Conservation (phyloP, 2,329 filamentous ascomycete genomes). For the Monosporascus sp. region DNA sequence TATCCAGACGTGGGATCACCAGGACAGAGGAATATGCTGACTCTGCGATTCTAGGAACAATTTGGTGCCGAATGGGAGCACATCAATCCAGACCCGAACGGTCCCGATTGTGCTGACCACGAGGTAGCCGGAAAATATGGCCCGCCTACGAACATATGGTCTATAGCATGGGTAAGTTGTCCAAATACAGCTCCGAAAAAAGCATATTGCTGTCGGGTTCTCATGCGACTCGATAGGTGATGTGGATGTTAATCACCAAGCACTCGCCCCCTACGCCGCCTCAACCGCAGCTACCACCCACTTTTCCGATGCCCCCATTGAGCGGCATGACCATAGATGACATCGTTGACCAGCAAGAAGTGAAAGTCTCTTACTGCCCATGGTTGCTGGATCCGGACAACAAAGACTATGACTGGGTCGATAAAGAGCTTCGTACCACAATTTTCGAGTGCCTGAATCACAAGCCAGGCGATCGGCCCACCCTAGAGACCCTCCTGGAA, state of each 20-base stretch:
- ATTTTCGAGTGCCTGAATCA: conserved; percentile 20
- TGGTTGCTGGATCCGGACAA: conserved; percentile 7
- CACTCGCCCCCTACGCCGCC: conserved; percentile 9
- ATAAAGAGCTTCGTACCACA: conserved; percentile 9
- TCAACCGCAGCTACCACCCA: conserved; percentile 11
- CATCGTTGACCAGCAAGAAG: not conserved
- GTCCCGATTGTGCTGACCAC: conserved; percentile 7
- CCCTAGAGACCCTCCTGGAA: conserved; percentile 7
- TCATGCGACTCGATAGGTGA: conserved; percentile 8
- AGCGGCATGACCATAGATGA: not conserved
- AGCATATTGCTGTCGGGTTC: no score
- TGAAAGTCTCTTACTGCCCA: conserved; percentile 17
- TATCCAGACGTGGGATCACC: not conserved
- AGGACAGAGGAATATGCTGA: not conserved
- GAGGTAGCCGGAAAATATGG: conserved; percentile 12
- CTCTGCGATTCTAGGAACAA: conserved; percentile 8
- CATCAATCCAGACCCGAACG: not conserved
- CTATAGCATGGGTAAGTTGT: conserved; percentile 12
- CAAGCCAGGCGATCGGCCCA: conserved; percentile 13
- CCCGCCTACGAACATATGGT: conserved; percentile 17
- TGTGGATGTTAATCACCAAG: conserved; percentile 22
- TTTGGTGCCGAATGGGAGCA: conserved; percentile 17
- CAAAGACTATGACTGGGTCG: conserved; percentile 8
- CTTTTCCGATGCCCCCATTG: not conserved
- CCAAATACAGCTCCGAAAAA: not conserved